Conservation (phyloP, 2,329 filamentous ascomycete genomes). For the Dactylonectria macrodidyma region DNA sequence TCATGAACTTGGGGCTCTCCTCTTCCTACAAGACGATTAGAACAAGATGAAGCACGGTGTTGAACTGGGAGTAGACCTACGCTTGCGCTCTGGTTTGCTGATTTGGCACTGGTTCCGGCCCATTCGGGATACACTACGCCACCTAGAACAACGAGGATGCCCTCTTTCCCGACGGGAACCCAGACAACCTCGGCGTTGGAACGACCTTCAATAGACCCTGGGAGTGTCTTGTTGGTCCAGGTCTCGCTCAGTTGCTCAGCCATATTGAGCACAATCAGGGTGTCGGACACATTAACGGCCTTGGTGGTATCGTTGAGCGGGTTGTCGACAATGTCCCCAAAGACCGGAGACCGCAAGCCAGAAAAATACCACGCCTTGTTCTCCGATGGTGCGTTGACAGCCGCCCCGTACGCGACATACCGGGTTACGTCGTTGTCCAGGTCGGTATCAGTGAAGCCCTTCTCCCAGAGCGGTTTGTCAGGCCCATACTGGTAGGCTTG, state of each 20-base stretch:
- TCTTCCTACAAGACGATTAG: slow-evolving; percentile 59
- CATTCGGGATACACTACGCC: slow-evolving; percentile 77
- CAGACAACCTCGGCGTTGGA: slow-evolving; percentile 78
- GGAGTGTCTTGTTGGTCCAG: slow-evolving; percentile 73
- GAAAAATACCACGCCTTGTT: slow-evolving; percentile 81
- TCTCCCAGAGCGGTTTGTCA: slow-evolving; percentile 57
- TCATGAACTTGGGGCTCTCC: slow-evolving; percentile 79
- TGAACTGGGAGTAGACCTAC: slow-evolving; percentile 46
- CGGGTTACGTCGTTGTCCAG: slow-evolving; percentile 67
- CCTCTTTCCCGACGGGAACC: slow-evolving; percentile 83
- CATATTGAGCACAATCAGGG: slow-evolving; percentile 75
- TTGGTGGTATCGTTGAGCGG: slow-evolving; percentile 51
- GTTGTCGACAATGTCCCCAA: slow-evolving; percentile 64
- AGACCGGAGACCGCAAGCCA: slow-evolving; percentile 68
- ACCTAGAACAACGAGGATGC: slow-evolving; percentile 83
- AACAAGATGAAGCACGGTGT: not conserved
- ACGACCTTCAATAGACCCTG: slow-evolving; percentile 64
- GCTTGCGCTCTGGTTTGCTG: slow-evolving; percentile 50
- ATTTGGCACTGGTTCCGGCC: slow-evolving; percentile 44
- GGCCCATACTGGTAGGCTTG: slow-evolving; percentile 67
- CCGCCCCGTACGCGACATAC: slow-evolving; percentile 76
- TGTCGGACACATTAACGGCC: slow-evolving; percentile 66
- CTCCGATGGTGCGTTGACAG: slow-evolving; percentile 76
- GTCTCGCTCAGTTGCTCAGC: slow-evolving; percentile 60
- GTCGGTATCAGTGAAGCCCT: slow-evolving; percentile 58